Base-by-base conservation (phyloP, 1,284 basidiomycete species). In the Fomitopsis betulina region DNA sequence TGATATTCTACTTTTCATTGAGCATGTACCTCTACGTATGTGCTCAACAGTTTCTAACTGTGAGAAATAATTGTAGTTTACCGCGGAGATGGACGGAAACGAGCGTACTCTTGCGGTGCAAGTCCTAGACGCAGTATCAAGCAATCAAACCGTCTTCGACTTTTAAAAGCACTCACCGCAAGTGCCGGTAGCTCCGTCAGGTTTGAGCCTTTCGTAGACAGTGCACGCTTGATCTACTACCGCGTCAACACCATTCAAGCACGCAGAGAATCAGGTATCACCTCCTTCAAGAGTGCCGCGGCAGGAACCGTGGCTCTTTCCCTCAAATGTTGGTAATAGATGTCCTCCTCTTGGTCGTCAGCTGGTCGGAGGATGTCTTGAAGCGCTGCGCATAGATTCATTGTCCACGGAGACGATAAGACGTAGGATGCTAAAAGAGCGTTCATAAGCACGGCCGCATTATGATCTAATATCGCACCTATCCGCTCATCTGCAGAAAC, bases 321-420 rank as follows among this genome's bases (percentile, higher is more conserved):
- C 6, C 32, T 10, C 19, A 51, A 21, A 51, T 51, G 15, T 5
- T 51, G 32, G 5, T 35, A n/a, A 15, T 30, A 54, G 9, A 25
- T 21, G 25, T 25, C 42, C 23, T 27, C 25, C 15, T 25, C 45
- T 19, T 9, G 8, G 23, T 27, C 9, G 6, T 47, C 17, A 25
- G 13, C 3, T 15, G 15, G 10, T 17, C 8, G 45, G 9, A 21
- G 23, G 23, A 65, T 21, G 10, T 62, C 58, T 54, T 62, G 59
- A 56, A 78, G 56, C 49, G 72, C 66, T 5, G 66, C 64, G 47
- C 64, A 63, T 33, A 86, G 65, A 33, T 70, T 76, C n/a, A 68
- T 57, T 6, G 81, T 79, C 79, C 83, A 84, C 5, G 80, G 79
- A 23, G 80, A 85, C 19, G 67, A 66, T 12, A 73, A 53, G 47